Conservation (phyloP, 1,139 yeast species). For the Candida buenavistaensis region DNA sequence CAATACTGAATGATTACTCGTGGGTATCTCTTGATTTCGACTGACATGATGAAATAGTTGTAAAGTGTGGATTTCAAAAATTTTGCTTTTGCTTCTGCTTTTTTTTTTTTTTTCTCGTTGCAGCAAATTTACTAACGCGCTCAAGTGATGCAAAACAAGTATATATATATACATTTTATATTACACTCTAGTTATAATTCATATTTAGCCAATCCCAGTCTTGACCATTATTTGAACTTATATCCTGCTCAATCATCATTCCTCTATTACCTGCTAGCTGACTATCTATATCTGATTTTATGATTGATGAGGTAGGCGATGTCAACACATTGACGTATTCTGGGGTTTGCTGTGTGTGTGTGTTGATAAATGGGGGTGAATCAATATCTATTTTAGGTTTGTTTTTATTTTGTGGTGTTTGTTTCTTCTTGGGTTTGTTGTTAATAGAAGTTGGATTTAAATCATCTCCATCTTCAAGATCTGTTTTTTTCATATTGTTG, state of each 20-base stretch:
- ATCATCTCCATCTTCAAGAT: conserved; percentile 36
- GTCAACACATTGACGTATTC: neutral
- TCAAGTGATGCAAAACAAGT: too few species aligned
- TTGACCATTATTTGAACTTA: conserved; percentile 7
- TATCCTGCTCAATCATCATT: neutral
- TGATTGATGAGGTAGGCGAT: neutral
- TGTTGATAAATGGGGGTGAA: conserved; percentile 5
- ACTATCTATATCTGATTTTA: conserved; percentile 1
- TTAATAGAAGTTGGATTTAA: conserved; percentile 32
- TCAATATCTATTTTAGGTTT: neutral
- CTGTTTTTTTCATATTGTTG: conserved; percentile 5
- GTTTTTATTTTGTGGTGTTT: conserved; percentile 5
- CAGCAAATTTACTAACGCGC: too few species aligned
- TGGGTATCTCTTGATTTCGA: too few species aligned
- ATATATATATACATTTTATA: too few species aligned
- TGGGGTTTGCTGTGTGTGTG: conserved; percentile 5
- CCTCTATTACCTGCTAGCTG: neutral
- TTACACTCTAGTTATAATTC: too few species aligned
- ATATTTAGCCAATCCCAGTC: conserved; percentile 42
- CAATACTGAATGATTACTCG: conserved; percentile 42
- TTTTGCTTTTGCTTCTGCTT: too few species aligned
- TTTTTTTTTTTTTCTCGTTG: too few species aligned
- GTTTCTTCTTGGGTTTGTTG: conserved; percentile 4
- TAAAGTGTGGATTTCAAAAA: too few species aligned
- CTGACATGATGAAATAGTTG: too few species aligned